Evolutionary conservation across 441 rosid genomes (phyloP).

Genomic region (Gossypium schwendimanii): DNA sequence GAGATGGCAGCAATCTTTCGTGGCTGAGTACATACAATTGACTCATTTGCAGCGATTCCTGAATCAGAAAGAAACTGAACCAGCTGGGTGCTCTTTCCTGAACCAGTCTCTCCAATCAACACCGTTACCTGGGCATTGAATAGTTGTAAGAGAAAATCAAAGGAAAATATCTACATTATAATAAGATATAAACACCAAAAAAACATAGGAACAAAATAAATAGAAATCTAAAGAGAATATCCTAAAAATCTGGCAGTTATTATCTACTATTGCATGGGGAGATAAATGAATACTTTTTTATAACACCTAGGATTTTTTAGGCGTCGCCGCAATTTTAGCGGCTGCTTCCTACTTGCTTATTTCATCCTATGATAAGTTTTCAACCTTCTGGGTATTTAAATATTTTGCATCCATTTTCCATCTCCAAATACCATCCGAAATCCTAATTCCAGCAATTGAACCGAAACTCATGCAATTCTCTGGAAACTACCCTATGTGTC

Average conservation of each 20-base stretch:
- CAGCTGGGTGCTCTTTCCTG: slow-evolving; percentile 92
- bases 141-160: not conserved
- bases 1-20: slow-evolving; percentile 78
- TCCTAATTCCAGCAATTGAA: not conserved
- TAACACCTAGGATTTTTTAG: not conserved
- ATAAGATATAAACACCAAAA: not conserved
- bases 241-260: not conserved
- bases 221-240: not conserved
- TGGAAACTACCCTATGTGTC: too few relatives aligned
- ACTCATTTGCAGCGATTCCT: slow-evolving; percentile 43
- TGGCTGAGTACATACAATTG: slow-evolving; percentile 85
- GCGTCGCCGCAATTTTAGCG: not conserved
- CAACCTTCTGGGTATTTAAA: not conserved
- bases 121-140: slow-evolving; percentile 46
- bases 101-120: slow-evolving; percentile 90
- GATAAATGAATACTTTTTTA: not conserved
- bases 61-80: slow-evolving; percentile 90
- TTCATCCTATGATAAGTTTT: not conserved
- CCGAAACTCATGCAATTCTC: too few relatives aligned
- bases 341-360: not conserved
- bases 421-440: not conserved
- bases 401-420: not conserved
- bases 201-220: not conserved
- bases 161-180: not conserved
- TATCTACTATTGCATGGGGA: not conserved